Evolutionary conservation across 805 yeast genomes (phyloP), one percentile per base, ranked within the genome.

Genomic region (Osmozyma mogii): DNA sequence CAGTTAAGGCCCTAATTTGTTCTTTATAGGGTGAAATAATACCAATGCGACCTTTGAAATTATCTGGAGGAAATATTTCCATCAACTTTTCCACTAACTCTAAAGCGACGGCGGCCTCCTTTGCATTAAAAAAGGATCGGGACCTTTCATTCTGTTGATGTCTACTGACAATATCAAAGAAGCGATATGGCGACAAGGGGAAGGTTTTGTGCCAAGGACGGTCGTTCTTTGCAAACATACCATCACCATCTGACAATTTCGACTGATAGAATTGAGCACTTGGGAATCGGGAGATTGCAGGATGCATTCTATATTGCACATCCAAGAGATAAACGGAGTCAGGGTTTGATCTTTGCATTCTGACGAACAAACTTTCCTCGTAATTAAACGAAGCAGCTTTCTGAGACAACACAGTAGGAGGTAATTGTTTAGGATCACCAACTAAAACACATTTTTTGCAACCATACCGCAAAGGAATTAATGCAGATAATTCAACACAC

Each of bases 281-380:
- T 1, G 99, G 98, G 52, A 92, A 94, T 26, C 41, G 52, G 12
- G 96, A 83, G 28, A 92, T 92, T 4, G 68, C 76, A 0, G 98
- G 96, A 54, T 94, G 95, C 99, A 92, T 89, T 61, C 98, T 89
- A 52, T 89, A 89, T 50, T 89, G 98, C 8, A 84, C 89, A 56
- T 89, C 79, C 44, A 92, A 69, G 41, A 89, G 56, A 41, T 84
- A 72, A 4, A 82, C 80, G 0, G 84, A 61, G 48, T 49, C 64
- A 32, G 58, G 76, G 43, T 77, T 55, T 37, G 72, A 69, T 31
- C 67, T 72, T 43, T 83, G 94, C 94, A 89, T 88, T 38, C 98
- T 70, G 24, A 89, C 97, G 54, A 92, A 92, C 47, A 92, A 63
- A 49, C 94, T 82, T 54, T 89, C 95, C 40, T 89, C 95, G 49